These are phyloP conservation scores for Rhizopus delemar DNA, from an alignment of 371 early-diverging fungal genomes.

Conservation along the genomic window DNA sequence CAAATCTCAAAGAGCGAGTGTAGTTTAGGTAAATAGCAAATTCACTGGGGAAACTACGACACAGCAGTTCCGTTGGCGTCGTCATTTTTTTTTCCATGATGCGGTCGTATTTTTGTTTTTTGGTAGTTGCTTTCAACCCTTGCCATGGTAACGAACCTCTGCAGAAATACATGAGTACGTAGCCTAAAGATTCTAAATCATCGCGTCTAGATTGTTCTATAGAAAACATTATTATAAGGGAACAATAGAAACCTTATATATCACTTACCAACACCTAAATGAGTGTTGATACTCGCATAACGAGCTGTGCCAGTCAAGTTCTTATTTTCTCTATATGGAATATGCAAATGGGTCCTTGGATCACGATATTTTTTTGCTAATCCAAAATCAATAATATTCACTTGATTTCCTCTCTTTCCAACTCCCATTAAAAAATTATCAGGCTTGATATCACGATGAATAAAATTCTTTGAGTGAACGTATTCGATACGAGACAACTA, in stretches of 20 bases:
- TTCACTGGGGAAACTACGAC: conserved; percentile 94
- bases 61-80: conserved; percentile 94
- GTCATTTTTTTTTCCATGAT: conserved; percentile 99
- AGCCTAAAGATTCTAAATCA: conserved; percentile 98
- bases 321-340: conserved; percentile 97
- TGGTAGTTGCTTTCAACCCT: conserved; percentile 97
- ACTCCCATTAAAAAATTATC: conserved; percentile 99
- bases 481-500: conserved; percentile 95
- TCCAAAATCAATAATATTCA: conserved; percentile 99
- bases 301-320: conserved; percentile 99
- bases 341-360: conserved; percentile 96
- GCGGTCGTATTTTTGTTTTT: conserved; percentile 98
- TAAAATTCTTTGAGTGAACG: conserved; percentile 87
- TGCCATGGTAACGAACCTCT: conserved; percentile 99
- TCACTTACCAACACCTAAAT: conserved; percentile 88
- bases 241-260: background rate
- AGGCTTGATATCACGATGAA: conserved; percentile 90
- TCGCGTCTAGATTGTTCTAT: conserved; percentile 99
- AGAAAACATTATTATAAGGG: background rate
- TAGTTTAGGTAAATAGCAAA: conserved; percentile 98
- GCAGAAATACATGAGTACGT: conserved; percentile 99
- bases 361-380: conserved; percentile 98
- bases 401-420: conserved; percentile 91
- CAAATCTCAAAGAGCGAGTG: conserved; percentile 94
- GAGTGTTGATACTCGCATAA: conserved; percentile 99